Percentiles rank a stretch among this genome's conserved stretches.
Conservation (phyloP, 1,139 yeast species). For the Geotrichum europaeum region DNA sequence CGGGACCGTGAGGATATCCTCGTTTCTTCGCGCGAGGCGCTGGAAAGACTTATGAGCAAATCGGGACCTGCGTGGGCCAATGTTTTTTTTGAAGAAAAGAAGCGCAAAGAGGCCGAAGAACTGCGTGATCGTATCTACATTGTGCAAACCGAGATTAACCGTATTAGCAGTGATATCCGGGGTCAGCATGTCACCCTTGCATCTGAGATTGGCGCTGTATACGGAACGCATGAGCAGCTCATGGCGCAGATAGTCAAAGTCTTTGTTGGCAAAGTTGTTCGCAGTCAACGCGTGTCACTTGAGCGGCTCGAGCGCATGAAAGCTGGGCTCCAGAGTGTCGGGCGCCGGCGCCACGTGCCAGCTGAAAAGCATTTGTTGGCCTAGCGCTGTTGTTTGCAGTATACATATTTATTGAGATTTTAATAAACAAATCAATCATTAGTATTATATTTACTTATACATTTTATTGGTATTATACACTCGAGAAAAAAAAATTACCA, state of each 20-base stretch:
- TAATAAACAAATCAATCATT: background rate
- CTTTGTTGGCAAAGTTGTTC: constrained; percentile 29
- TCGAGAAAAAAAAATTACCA: background rate
- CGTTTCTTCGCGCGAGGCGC: constrained; percentile 20
- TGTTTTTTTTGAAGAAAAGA: constrained; percentile 35
- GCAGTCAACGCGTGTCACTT: constrained; percentile 38
- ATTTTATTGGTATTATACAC: background rate
- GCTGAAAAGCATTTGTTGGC: background rate
- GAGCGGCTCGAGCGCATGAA: constrained; percentile 24
- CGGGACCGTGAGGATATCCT: background rate
- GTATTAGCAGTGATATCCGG: constrained; percentile 31
- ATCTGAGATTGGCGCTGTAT: constrained; percentile 37
- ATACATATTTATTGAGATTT: background rate
- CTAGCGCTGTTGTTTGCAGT: no score
- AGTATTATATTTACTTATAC: background rate
- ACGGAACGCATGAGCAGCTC: constrained; percentile 29
- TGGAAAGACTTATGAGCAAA: constrained; percentile 27
- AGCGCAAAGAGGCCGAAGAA: constrained; percentile 32
- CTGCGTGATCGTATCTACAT: constrained; percentile 30
- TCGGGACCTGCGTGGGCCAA: constrained; percentile 31
- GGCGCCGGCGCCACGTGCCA: background rate
- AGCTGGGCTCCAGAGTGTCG: background rate
- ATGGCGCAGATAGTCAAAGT: constrained; percentile 28
- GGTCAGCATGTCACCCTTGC: constrained; percentile 36
- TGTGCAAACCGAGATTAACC: constrained; percentile 28